A percentile compares a stretch with the other conserved stretches of the same genome.
Evolutionary conservation across 2,329 filamentous ascomycete species (phyloP).

Genomic region (Westerdykella ornata): DNA sequence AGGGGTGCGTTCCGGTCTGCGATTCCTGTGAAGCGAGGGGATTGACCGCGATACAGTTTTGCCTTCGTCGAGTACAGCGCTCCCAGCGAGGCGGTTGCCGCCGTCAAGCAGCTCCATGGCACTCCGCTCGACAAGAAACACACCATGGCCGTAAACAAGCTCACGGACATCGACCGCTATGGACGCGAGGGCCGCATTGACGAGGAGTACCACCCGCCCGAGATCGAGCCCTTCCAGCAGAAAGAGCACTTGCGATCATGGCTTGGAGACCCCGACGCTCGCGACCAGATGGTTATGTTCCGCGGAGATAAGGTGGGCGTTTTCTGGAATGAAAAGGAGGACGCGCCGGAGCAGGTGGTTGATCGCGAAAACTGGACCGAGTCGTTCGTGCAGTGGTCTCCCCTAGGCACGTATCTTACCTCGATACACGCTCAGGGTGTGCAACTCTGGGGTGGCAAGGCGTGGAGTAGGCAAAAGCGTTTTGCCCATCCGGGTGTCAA

Average conservation of each 20-base stretch:
- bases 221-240: conserved; percentile 77
- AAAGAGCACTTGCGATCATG: conserved; percentile 94
- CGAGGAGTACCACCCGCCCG: conserved; percentile 77
- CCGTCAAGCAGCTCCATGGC: conserved; percentile 80
- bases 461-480: conserved; percentile 83
- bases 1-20: conserved; percentile 57
- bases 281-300: conserved; percentile 95
- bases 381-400: conserved; percentile 96
- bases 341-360: conserved; percentile 77
- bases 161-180: conserved; percentile 95
- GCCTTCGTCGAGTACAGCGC: conserved; percentile 96
- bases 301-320: conserved; percentile 86
- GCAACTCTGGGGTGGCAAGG: conserved; percentile 88
- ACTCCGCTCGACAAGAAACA: conserved; percentile 94
- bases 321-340: conserved; percentile 98
- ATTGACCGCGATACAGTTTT: conserved; percentile 53
- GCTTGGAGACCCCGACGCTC: conserved; percentile 78
- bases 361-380: conserved; percentile 97
- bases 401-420: conserved; percentile 85
- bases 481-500: conserved; percentile 96
- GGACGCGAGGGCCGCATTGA: conserved; percentile 89
- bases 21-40: background rate
- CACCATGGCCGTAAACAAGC: conserved; percentile 91
- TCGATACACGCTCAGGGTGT: conserved; percentile 95
- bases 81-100: conserved; percentile 79